These are phyloP conservation scores for Hypomyces perniciosus DNA, from an alignment of 2,329 filamentous ascomycete genomes.

Conservation along the genomic window DNA sequence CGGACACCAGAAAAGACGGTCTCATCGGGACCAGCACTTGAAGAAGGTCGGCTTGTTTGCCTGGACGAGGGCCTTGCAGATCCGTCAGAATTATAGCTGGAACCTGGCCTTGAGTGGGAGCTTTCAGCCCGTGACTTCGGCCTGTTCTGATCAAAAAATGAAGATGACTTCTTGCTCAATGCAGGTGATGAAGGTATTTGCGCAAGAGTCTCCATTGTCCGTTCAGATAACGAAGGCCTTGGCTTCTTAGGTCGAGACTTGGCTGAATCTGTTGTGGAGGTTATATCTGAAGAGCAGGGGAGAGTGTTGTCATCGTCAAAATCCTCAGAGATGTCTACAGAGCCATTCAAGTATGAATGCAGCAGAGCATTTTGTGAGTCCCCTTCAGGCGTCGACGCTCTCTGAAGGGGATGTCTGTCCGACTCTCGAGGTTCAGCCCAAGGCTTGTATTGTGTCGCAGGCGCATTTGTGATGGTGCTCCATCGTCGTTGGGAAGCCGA, in stretches of 20 bases:
- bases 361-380: constrained; percentile 21
- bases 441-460: constrained; percentile 8
- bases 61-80: constrained; percentile 47
- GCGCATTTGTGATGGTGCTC: constrained; percentile 12
- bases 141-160: constrained; percentile 64
- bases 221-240: constrained; percentile 64
- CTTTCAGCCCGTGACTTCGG: constrained; percentile 45
- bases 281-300: constrained; percentile 4
- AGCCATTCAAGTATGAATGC: constrained; percentile 10
- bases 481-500: constrained; percentile 9
- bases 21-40: constrained; percentile 45
- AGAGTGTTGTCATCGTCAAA: constrained; percentile 17
- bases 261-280: constrained; percentile 15
- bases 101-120: constrained; percentile 46
- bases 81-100: constrained; percentile 55
- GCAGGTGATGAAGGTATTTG: constrained; percentile 73
- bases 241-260: constrained; percentile 23
- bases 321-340: neutral
- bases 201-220: constrained; percentile 79
- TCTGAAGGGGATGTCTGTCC: neutral
- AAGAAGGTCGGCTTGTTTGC: constrained; percentile 49
- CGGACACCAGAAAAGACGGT: constrained; percentile 32
- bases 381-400: neutral
- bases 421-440: constrained; percentile 11
- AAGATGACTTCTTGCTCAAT: constrained; percentile 58